These are phyloP conservation scores for Nicotiana paniculata DNA, from an alignment of 257 asterid species.

Conservation along the genomic window DNA sequence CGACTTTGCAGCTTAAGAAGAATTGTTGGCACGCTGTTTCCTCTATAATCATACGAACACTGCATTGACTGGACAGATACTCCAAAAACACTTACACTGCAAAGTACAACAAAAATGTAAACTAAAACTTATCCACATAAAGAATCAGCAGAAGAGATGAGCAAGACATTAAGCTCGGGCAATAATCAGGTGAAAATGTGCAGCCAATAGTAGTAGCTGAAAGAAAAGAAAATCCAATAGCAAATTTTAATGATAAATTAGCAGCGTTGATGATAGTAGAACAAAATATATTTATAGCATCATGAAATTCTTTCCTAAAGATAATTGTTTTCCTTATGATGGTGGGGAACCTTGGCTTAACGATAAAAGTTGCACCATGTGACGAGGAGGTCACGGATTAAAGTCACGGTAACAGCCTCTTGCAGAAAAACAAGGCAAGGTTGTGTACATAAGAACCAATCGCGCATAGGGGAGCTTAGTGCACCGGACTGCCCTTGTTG, in stretches of 20 bases:
- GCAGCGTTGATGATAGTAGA: neutral
- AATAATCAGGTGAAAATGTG: neutral
- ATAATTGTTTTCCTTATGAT: no score
- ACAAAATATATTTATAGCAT: neutral
- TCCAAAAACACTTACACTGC: constrained; percentile 76
- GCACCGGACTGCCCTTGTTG: no score
- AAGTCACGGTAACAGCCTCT: no score
- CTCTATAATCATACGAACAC: constrained; percentile 64
- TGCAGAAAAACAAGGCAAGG: no score
- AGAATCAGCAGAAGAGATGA: neutral
- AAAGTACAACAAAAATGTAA: neutral
- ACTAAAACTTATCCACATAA: neutral
- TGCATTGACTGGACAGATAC: constrained; percentile 89
- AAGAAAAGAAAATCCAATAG: neutral
- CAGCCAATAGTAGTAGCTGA: neutral
- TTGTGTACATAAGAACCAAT: no score
- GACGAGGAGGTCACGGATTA: no score
- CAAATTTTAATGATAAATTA: neutral
- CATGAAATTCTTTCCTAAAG: neutral
- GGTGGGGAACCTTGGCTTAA: no score
- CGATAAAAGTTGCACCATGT: no score
- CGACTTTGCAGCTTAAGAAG: constrained; percentile 72
- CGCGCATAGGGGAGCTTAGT: no score
- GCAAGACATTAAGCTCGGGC: neutral
- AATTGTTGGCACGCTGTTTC: constrained; percentile 75